Evolutionary conservation across 1,139 yeast species (phyloP), one percentile per base, ranked within the genome.

Genomic region (Debaryomyces singareniensis): DNA sequence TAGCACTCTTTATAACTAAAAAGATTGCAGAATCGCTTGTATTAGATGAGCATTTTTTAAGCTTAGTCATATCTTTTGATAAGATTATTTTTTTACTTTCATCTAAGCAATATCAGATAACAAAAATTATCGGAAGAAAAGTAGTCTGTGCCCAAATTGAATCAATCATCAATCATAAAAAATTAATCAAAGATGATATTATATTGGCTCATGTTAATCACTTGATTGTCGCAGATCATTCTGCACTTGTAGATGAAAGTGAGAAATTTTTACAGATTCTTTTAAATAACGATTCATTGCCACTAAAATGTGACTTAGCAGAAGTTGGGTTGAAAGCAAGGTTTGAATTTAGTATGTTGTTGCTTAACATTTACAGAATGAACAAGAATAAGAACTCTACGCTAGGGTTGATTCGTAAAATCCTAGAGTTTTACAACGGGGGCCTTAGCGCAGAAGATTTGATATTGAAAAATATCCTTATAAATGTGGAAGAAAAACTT

Each of bases 121-220:
- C 78, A 70, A 50, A 58, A 5, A 36, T 65, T 11, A 63, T 75
- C 9, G 71, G 80, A 3, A 44, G 53, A 4, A 47, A 64, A 4
- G 58, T 78, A 25, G 38, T 83, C 10, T 79, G 82, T 39, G 61
- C 94, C 0, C 82, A 82, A 40, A 52, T 84, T 21, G 93, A 85
- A 49, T 85, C 74, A 11, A 51, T 80, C 4, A 58, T 81, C 15
- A 55, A 58, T 4, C 66, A 64, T 20, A 40, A 50, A 6, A 47
- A 55, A 27, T 82, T 85, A 80, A 46, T 73, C 3, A 32, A 37
- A 12, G 39, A 54, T n/a, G 45, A 55, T 12, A 45, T 43, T 2
- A 50, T 50, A 11, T 49, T 83, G 37, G 56, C 62, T 27, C 71
- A 77, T 42, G 55, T 61, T 4, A 52, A 58, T 22, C n/a, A 7